Evolutionary conservation across 257 asterid genomes (phyloP).

Genomic region (Scutellaria barbata): DNA sequence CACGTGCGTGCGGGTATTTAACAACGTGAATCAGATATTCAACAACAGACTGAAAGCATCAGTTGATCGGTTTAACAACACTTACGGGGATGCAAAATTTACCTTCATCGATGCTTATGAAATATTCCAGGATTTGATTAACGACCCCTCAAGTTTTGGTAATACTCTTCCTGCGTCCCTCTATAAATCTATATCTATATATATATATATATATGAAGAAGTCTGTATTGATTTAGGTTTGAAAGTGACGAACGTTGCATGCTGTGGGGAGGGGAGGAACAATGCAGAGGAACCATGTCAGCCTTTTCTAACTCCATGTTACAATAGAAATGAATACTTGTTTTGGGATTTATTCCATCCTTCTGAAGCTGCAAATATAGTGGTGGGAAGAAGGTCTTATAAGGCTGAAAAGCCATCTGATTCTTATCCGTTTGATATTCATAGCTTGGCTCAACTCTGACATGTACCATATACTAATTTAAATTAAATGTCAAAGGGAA

Average conservation of each 20-base stretch:
- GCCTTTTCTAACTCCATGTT: constrained; percentile 5
- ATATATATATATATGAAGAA: no score
- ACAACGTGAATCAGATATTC: constrained; percentile 69
- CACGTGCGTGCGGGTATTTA: constrained; percentile 71
- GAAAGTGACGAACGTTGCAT: constrained; percentile 29
- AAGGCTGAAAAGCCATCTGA: no score
- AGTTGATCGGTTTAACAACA: constrained; percentile 71
- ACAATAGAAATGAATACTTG: constrained; percentile 37
- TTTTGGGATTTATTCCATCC: constrained; percentile 48
- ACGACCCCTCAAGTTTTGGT: constrained; percentile 75
- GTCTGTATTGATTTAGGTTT: background rate
- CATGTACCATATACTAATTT: no score
- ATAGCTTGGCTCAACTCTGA: no score
- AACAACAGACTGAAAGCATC: constrained; percentile 59
- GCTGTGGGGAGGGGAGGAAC: constrained; percentile 29
- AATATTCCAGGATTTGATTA: constrained; percentile 80
- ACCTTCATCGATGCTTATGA: constrained; percentile 78
- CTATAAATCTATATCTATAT: no score
- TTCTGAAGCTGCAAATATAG: constrained; percentile 29
- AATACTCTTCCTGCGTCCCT: background rate
- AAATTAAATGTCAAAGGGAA: no score
- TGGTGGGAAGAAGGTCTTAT: background rate
- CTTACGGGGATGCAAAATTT: constrained; percentile 62
- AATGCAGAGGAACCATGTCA: background rate
- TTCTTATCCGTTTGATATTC: no score